A percentile compares a stretch with the other conserved stretches of the same genome.
These are phyloP conservation scores for Patellifolia procumbens DNA, from an alignment of 179 eudicot species.

Conservation along the genomic window DNA sequence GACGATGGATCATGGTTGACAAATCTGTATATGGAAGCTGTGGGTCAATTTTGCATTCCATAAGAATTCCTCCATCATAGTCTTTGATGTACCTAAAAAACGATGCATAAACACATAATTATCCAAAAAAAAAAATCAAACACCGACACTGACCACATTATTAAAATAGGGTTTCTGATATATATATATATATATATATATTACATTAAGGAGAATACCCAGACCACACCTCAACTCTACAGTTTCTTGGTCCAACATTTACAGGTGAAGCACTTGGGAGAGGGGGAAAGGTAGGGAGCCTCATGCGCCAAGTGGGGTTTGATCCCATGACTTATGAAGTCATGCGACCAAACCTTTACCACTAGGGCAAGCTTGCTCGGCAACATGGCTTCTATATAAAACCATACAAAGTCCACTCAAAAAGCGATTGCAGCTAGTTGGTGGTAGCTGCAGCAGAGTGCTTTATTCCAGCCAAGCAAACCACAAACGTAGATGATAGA, in stretches of 20 bases:
- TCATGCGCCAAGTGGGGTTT: too few species aligned
- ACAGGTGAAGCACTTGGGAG: too few species aligned
- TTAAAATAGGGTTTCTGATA: too few species aligned
- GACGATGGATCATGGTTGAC: slow-evolving; percentile 88
- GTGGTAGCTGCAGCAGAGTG: background rate
- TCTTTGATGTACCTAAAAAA: slow-evolving; percentile 82
- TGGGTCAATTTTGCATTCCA: slow-evolving; percentile 97
- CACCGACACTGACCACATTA: background rate
- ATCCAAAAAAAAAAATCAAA: background rate
- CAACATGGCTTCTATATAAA: background rate
- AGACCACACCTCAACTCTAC: too few species aligned
- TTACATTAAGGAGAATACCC: too few species aligned
- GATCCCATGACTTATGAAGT: too few species aligned
- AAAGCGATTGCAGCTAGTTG: background rate
- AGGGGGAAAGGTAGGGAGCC: too few species aligned
- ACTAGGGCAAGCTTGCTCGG: too few species aligned
- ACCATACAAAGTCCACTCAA: slow-evolving; percentile 7
- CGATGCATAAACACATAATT: slow-evolving; percentile 3
- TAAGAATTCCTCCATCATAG: slow-evolving; percentile 96
- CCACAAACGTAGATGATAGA: background rate
- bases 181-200: too few species aligned
- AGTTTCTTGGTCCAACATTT: too few species aligned
- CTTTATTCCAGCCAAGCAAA: background rate
- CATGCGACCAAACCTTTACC: too few species aligned
- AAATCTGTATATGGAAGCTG: slow-evolving; percentile 98